phyloP scores from a whole-genome alignment of 2,329 filamentous ascomycete species.

The Trichoderma sp. region DNA sequence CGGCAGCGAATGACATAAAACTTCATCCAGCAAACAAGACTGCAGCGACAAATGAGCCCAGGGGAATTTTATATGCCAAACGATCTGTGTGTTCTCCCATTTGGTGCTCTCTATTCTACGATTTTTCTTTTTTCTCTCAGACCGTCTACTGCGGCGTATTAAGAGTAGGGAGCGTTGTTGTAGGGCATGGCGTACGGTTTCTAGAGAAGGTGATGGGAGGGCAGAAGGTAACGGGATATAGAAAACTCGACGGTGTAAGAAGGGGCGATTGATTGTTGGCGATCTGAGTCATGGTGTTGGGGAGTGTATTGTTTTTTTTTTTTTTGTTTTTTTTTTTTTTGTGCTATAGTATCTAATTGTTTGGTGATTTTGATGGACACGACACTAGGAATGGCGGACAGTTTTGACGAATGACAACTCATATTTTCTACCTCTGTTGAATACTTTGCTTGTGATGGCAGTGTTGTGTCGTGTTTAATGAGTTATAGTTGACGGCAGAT shows the following conservation, averaged over 20 bases:
- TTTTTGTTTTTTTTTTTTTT: not conserved
- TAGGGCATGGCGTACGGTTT: conserved; percentile 14
- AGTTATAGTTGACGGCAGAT: not conserved
- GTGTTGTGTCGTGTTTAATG: not conserved
- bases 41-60: not conserved
- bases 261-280: not conserved
- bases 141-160: not conserved
- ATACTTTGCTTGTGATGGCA: not conserved
- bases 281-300: conserved; percentile 6
- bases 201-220: not conserved
- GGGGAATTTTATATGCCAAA: not conserved
- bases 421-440: not conserved
- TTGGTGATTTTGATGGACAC: not conserved
- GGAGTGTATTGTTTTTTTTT: not conserved
- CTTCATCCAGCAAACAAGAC: not conserved
- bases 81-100: not conserved
- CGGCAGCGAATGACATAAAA: not conserved
- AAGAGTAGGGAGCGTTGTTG: conserved; percentile 3
- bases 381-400: not conserved
- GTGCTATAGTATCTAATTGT: not conserved
- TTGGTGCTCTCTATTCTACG: not conserved
- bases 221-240: not conserved
- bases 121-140: not conserved
- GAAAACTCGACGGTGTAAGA: not conserved
- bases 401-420: not conserved